A percentile compares a stretch with the other conserved stretches of the same genome.
These are phyloP conservation scores for Geotrichum histeridarum DNA, from an alignment of 1,139 yeast genomes.

Conservation along the genomic window DNA sequence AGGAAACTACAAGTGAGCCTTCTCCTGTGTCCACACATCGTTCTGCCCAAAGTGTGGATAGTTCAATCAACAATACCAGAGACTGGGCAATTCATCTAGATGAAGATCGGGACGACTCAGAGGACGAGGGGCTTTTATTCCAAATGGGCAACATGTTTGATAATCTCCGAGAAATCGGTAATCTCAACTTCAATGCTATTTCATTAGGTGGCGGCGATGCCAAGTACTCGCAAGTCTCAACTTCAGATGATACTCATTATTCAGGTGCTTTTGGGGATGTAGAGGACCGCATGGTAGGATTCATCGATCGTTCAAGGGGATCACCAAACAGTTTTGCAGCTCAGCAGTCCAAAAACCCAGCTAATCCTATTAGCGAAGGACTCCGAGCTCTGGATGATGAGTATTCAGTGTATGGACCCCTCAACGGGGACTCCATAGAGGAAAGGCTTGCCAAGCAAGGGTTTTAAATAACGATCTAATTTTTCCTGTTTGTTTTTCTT, in stretches of 20 bases:
- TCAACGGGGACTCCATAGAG: constrained; percentile 13
- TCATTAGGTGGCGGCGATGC: constrained; percentile 1
- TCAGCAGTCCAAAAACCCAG: background rate
- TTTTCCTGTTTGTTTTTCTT: background rate
- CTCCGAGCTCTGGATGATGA: background rate
- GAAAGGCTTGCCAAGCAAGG: constrained; percentile 13
- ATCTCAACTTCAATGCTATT: constrained; percentile 19
- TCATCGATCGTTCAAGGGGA: background rate
- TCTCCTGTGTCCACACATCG: too few species aligned
- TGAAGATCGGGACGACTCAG: constrained; percentile 26
- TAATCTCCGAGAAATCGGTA: constrained; percentile 26
- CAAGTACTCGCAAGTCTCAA: background rate
- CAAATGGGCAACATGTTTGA: constrained; percentile 30
- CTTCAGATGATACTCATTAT: background rate
- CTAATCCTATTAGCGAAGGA: background rate
- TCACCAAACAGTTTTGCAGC: background rate
- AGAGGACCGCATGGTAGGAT: background rate
- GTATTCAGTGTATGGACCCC: constrained; percentile 10
- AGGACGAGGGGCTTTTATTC: constrained; percentile 31
- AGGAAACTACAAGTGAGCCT: too few species aligned
- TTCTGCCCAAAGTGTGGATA: too few species aligned
- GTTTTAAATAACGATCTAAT: background rate
- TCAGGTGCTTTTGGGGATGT: background rate
- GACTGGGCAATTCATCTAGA: constrained; percentile 30
- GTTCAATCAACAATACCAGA: background rate